Conservation (phyloP, 441 rosid genomes). For the Dalechampia spathulata region DNA sequence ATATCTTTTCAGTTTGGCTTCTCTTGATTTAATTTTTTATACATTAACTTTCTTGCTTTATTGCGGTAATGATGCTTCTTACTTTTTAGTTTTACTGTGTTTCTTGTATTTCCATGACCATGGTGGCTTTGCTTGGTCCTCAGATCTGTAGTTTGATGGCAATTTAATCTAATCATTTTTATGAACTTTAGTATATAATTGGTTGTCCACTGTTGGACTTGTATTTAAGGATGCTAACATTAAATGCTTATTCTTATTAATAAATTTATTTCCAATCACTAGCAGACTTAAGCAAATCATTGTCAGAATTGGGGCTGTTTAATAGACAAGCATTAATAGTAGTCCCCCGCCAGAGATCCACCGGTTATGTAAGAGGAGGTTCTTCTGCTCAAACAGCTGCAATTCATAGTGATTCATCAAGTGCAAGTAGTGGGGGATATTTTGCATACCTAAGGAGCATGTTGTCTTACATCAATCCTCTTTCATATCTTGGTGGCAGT, state of each 20-base stretch:
- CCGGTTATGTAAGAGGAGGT: constrained; percentile 30
- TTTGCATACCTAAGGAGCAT: constrained; percentile 44
- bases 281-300: constrained; percentile 66
- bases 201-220: neutral
- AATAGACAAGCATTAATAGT: constrained; percentile 80
- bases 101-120: no score
- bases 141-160: no score
- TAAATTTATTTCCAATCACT: constrained; percentile 3
- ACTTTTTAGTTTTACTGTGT: neutral
- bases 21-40: no score
- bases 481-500: constrained; percentile 54
- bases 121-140: no score
- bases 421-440: constrained; percentile 48
- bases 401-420: constrained; percentile 25
- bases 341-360: constrained; percentile 44
- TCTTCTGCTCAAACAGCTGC: constrained; percentile 22
- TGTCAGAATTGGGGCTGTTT: constrained; percentile 56
- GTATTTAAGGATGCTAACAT: neutral
- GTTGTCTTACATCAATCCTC: constrained; percentile 69
- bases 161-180: no score
- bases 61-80: neutral
- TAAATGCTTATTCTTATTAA: neutral
- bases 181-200: no score
- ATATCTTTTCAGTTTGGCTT: no score
- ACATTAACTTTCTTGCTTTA: neutral